Percentiles rank a stretch among this genome's conserved stretches.
Conservation (phyloP, 495 filamentous ascomycete genomes). For the Pseudomonodictys pantanalensis region DNA sequence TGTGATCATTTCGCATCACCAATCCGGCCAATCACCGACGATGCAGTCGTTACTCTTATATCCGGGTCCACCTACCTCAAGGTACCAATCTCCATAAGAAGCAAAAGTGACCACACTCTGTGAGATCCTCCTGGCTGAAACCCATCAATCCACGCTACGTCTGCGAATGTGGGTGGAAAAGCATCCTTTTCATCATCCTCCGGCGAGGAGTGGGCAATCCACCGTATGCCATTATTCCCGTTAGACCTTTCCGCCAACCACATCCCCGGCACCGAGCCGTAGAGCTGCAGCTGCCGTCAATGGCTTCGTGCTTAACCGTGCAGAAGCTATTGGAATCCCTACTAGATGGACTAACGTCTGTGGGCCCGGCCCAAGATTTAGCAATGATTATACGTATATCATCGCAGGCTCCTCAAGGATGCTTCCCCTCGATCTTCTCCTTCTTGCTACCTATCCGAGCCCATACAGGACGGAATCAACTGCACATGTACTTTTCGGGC, state of each 20-base stretch:
- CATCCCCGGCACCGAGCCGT: not conserved
- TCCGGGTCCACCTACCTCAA: no score
- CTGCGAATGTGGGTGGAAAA: no score
- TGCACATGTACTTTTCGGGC: not conserved
- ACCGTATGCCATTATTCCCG: not conserved
- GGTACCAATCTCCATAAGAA: no score
- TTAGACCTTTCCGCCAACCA: not conserved
- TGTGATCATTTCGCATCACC: no score
- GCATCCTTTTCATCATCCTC: no score
- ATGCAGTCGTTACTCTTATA: no score
- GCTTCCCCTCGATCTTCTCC: not conserved
- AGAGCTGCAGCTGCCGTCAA: not conserved
- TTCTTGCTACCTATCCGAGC: not conserved
- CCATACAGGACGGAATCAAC: not conserved
- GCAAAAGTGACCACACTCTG: no score
- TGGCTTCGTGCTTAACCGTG: not conserved
- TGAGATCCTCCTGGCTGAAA: no score
- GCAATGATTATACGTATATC: not conserved
- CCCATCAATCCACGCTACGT: no score
- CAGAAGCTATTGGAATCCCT: not conserved
- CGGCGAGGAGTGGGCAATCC: not conserved
- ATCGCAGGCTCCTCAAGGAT: not conserved
- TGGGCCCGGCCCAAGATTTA: not conserved
- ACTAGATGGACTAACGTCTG: not conserved
- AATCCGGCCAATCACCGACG: no score